phyloP scores from a whole-genome alignment of 371 early-diverging fungal species.

The Mucor plumbeus region DNA sequence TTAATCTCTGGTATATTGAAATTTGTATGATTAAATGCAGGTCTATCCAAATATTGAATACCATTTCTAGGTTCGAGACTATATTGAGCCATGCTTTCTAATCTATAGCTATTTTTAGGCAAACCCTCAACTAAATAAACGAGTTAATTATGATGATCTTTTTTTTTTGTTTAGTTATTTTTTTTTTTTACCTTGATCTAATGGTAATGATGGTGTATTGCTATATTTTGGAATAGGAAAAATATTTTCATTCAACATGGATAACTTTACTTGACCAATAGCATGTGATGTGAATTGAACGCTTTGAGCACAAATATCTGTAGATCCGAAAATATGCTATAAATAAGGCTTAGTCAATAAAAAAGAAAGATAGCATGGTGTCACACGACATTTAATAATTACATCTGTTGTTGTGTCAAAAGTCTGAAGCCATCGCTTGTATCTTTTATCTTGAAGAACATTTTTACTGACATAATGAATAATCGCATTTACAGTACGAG shows the following conservation, averaged over 20 bases:
- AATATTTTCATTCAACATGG: constrained; percentile 59
- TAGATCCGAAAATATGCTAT: constrained; percentile 72
- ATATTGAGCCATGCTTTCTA: constrained; percentile 36
- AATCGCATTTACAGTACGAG: constrained; percentile 41
- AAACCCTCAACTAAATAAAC: constrained; percentile 21
- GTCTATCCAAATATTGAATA: constrained; percentile 11
- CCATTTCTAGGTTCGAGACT: constrained; percentile 40
- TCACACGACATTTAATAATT: constrained; percentile 5
- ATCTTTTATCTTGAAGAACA: constrained; percentile 71
- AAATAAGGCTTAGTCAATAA: neutral
- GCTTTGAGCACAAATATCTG: constrained; percentile 60
- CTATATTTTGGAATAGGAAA: constrained; percentile 72
- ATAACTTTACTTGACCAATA: constrained; percentile 59
- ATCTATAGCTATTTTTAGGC: constrained; percentile 31
- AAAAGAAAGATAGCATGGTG: neutral
- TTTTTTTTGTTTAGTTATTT: neutral
- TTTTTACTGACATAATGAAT: constrained; percentile 75
- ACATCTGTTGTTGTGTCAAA: constrained; percentile 74
- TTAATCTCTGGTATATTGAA: constrained; percentile 21
- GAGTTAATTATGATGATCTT: neutral
- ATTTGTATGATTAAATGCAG: constrained; percentile 34
- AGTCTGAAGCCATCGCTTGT: constrained; percentile 74
- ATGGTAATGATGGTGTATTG: constrained; percentile 39
- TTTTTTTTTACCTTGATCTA: constrained; percentile 8
- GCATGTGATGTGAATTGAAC: constrained; percentile 68